These are phyloP conservation scores for Hordeum pubiflorum DNA, from an alignment of 202 grass and related monocot genomes.

Conservation along the genomic window DNA sequence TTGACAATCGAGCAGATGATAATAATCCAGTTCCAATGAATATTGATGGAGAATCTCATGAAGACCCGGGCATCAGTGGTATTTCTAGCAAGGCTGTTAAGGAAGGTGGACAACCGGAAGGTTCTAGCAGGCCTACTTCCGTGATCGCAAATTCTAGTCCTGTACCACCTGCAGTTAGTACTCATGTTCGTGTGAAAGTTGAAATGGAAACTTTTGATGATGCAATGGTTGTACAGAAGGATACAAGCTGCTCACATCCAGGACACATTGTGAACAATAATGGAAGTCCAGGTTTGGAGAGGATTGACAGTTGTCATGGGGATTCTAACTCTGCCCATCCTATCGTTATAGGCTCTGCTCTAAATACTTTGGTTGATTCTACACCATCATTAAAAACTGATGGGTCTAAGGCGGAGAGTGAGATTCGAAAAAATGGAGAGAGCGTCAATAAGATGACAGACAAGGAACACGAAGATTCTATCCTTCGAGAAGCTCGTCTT, in stretches of 20 bases:
- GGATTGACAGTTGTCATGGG: conserved; percentile 15
- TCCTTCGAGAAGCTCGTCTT: conserved; percentile 51
- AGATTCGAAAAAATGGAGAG: conserved; percentile 25
- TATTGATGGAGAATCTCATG: conserved; percentile 23
- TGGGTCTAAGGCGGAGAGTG: conserved; percentile 21
- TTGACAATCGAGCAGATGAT: conserved; percentile 21
- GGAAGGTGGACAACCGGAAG: conserved; percentile 29
- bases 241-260: conserved; percentile 7
- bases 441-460: conserved; percentile 38
- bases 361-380: conserved; percentile 4
- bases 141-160: conserved; percentile 12
- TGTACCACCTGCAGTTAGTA: conserved; percentile 26
- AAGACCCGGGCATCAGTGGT: conserved; percentile 2
- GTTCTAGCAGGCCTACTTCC: conserved; percentile 4
- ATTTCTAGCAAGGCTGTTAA: conserved; percentile 22
- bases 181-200: conserved; percentile 35
- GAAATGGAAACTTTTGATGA: conserved; percentile 28
- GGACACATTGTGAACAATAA: conserved; percentile 19
- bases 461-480: conserved; percentile 62
- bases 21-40: conserved; percentile 19
- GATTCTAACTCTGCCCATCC: conserved; percentile 20
- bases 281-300: conserved; percentile 8
- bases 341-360: conserved; percentile 17
- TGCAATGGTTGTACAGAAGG: conserved; percentile 26
- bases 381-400: conserved; percentile 32